Base-by-base conservation (phyloP, 108 stramenopile species). In the Conticribra guillardii region DNA sequence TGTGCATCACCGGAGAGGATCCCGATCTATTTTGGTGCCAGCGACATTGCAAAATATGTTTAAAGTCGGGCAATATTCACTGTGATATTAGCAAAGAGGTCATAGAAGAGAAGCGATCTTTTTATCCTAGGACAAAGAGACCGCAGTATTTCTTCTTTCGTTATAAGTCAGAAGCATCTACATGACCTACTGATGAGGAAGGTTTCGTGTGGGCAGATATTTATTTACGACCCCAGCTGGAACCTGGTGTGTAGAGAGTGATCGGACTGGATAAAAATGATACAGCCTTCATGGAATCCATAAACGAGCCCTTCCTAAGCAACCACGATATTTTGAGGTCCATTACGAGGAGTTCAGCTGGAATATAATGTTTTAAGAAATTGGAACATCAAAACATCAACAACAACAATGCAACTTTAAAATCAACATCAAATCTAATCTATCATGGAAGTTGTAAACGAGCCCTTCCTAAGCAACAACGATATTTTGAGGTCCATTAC, bases 1-100 rank as follows among this genome's bases (percentile, higher is more conserved):
- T 30, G 56, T 45, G 67, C 19, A 48, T 14, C 56, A 18, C 54
- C 54, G 3, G 37, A 23, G 18, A 54, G 67, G n/a, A 46, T 68
- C 1, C 67, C 67, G 0, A 58, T 68, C 2, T 68, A 68, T 37
- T 68, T 68, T 68, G 67, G 67, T 7, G 67, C 67, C 27, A 3
- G 37, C 30, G 67, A 68, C 46, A 24, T 68, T n/a, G 67, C 27
- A 23, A 55, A 32, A 15, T 68, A 54, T 28, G 2, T 68, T 9
- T 56, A 68, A 26, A 19, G 2, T 1, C 53, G 53, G 19, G 55
- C 67, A 1, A 45, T 68, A 5, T 68, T 17, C 23, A 56, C 41
- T 68, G 67, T 54, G 56, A 68, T 31, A 21, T 68, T 2, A 68
- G 67, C 37, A 28, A 31, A 17, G 16, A 14, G 9, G 67, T 68